These are phyloP conservation scores for Amaranthus hypochondriacus DNA, from an alignment of 148 eudicot genomes.

Conservation along the genomic window DNA sequence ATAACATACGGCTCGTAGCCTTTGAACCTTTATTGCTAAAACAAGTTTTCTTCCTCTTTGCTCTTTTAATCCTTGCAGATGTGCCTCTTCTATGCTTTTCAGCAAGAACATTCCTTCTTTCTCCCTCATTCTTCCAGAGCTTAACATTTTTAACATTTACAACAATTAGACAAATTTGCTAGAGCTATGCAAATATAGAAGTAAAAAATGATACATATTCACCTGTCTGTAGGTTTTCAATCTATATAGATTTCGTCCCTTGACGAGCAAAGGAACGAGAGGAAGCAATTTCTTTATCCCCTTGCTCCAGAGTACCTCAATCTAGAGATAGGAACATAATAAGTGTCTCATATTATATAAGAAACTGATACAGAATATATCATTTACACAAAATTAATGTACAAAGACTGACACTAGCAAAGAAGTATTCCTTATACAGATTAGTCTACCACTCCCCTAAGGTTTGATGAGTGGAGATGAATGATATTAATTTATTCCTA, in stretches of 20 bases:
- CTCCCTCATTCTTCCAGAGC: constrained; percentile 76
- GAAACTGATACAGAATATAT: too few relatives aligned
- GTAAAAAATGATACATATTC: constrained; percentile 12
- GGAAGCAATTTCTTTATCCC: constrained; percentile 60
- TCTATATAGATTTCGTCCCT: constrained; percentile 82
- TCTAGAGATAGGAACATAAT: constrained; percentile 27
- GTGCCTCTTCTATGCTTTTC: constrained; percentile 84
- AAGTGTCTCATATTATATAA: neutral
- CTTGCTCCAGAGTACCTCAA: constrained; percentile 88
- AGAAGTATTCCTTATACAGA: neutral
- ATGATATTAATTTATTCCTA: neutral
- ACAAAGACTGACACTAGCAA: neutral
- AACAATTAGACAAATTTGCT: constrained; percentile 10
- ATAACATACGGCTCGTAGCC: constrained; percentile 6
- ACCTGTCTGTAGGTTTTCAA: constrained; percentile 81
- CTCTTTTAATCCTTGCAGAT: constrained; percentile 57
- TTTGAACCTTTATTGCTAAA: constrained; percentile 31
- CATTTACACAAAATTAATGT: too few relatives aligned
- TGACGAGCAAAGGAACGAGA: constrained; percentile 66
- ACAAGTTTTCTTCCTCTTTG: constrained; percentile 30
- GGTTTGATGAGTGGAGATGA: neutral
- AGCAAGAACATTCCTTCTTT: constrained; percentile 56
- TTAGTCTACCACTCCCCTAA: neutral
- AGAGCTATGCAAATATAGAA: neutral
- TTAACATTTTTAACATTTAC: constrained; percentile 19